phyloP scores from a whole-genome alignment of 2,329 filamentous ascomycete genomes.

The Coniochaeta hoffmannii region DNA sequence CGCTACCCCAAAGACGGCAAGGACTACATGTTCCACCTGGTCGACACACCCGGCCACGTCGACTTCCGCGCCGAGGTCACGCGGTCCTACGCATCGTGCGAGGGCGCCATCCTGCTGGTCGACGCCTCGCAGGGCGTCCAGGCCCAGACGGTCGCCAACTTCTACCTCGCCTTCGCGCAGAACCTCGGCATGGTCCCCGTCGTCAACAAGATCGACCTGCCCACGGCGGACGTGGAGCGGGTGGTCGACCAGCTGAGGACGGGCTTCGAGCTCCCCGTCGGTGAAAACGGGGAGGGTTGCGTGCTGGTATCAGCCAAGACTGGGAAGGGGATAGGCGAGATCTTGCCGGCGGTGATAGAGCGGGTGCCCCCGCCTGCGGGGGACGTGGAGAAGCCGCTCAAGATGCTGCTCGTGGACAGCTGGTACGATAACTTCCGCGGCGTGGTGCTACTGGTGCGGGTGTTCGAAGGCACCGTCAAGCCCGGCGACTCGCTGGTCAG shows the following conservation, averaged over 20 bases:
- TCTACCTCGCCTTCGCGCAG: constrained; percentile 93
- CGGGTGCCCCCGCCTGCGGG: constrained; percentile 75
- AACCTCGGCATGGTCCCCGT: constrained; percentile 82
- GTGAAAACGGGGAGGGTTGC: constrained; percentile 48
- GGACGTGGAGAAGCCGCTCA: constrained; percentile 63
- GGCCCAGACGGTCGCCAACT: constrained; percentile 97
- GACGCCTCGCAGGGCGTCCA: constrained; percentile 96
- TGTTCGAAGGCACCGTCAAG: constrained; percentile 81
- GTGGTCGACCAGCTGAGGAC: constrained; percentile 80
- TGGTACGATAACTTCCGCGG: constrained; percentile 98
- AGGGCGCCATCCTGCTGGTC: constrained; percentile 83
- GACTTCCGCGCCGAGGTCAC: constrained; percentile 97
- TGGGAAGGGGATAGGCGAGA: constrained; percentile 74
- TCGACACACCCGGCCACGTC: constrained; percentile 95
- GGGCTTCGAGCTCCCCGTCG: constrained; percentile 80
- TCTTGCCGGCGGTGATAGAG: constrained; percentile 81
- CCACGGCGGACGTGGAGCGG: constrained; percentile 77
- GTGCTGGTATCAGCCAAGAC: constrained; percentile 85
- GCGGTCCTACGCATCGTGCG: constrained; percentile 91
- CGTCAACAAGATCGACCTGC: constrained; percentile 93
- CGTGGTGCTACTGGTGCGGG: constrained; percentile 80
- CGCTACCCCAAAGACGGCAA: constrained; percentile 59
- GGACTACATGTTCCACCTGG: constrained; percentile 90
- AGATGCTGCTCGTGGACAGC: constrained; percentile 86
- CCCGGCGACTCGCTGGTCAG: constrained; percentile 83